Base-by-base conservation (phyloP, 768 basidiomycete species). In the Cystoderma amianthinum region DNA sequence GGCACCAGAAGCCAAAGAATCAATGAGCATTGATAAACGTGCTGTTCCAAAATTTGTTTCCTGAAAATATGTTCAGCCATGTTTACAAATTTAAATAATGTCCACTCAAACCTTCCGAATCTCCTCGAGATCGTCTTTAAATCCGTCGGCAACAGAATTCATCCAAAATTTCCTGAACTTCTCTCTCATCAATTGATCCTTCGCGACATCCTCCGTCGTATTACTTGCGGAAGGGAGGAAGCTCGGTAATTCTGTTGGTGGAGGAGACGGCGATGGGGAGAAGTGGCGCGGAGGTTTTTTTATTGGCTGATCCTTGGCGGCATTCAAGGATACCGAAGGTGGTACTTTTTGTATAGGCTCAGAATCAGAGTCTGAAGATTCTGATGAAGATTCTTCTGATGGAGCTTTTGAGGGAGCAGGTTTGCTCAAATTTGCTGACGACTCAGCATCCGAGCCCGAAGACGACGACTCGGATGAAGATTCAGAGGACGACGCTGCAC, bases 91-190 rank as follows among this genome's bases (percentile, higher is more conserved):
- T n/a, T n/a, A n/a, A n/a, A n/a, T n/a, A n/a, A n/a, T n/a, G n/a
- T n/a, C n/a, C n/a, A 28, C 39, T 15, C 34, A 17, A 36, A 85
- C 89, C 72, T 89, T 86, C 22, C 82, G 78, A 51, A 92, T 81
- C 51, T 80, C 72, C 51, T 89, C 86, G n/a, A 92, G 65, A 57
- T 92, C 90, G 35, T 85, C 81, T 47, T 75, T 76, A 61, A 92
- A 93, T 9, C 78, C 87, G 55, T 90, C 85, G 2, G 80, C 85
- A 5, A 91, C 72, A 1, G 82, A 78, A 2, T 77, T 63, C 87
- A 92, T 89, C 89, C 89, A 92, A 53, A 92, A 91, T 57, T 82
- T 81, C 42, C 82, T 67, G 57, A 92, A 92, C 33, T 69, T 75
- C 23, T 76, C 76, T 52, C 78, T 81, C 54, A 90, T 56, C 5